Conservation (phyloP, 768 basidiomycete genomes). For the Hortiboletus flavorubellus region DNA sequence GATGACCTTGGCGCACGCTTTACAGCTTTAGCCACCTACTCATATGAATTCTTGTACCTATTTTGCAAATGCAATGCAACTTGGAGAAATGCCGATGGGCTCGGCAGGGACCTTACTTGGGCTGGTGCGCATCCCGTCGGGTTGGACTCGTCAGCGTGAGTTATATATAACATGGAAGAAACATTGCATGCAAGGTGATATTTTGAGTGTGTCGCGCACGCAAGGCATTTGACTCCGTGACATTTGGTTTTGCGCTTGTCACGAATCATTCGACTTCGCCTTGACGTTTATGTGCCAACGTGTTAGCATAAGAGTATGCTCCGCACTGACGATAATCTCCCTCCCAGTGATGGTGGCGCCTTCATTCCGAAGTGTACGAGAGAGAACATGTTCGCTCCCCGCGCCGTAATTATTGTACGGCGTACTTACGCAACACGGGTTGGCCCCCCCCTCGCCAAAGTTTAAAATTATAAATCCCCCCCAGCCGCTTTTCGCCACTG, state of each 20-base stretch:
- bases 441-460: slow-evolving; percentile 2
- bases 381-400: slow-evolving; percentile 7
- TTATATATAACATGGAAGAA: background rate
- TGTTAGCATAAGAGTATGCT: slow-evolving; percentile 3
- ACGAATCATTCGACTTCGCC: background rate
- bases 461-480: slow-evolving; percentile 18
- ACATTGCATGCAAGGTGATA: background rate
- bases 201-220: background rate
- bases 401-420: slow-evolving; percentile 18
- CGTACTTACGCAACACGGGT: slow-evolving; percentile 15
- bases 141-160: background rate
- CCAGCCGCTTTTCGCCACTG: background rate
- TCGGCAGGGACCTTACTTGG: background rate
- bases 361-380: slow-evolving; percentile 15
- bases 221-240: background rate
- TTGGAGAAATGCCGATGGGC: background rate
- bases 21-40: background rate
- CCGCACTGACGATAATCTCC: slow-evolving; percentile 1
- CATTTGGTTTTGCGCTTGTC: background rate
- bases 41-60: slow-evolving; percentile 17
- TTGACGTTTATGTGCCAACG: background rate
- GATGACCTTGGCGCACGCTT: background rate
- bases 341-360: slow-evolving; percentile 17
- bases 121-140: background rate
- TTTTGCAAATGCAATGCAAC: slow-evolving; percentile 8